Evolutionary conservation across 148 eudicot species (phyloP), one percentile per base, ranked within the genome.

Genomic region (Nepenthes gracilis): DNA sequence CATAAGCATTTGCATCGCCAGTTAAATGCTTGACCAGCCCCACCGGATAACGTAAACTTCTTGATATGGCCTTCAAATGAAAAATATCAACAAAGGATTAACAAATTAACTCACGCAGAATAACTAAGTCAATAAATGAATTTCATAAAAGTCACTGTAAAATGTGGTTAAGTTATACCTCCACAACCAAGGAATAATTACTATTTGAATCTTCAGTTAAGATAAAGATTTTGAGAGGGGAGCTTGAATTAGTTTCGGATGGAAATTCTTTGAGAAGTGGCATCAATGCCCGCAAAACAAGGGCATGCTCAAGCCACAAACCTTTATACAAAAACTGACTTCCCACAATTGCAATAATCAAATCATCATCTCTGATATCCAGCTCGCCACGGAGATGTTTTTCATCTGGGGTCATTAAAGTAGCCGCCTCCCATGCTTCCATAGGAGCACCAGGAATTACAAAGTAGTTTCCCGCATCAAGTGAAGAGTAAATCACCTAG

Each of bases 241-340:
- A 67, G 63, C 33, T 75, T 14, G 78, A 79, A 63, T 40, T 65
- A 36, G 59, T 36, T 47, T 70, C 81, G 13, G 61, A 56, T 47
- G 62, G 75, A 60, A 93, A 72, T 53, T 81, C 82, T 6, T 58
- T 59, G 38, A 84, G 60, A 62, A 93, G 74, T 57, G 96, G 96
- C 69, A 65, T 77, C 55, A 93, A 62, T 64, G 95, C 95, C 80
- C 86, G 72, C 61, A 93, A 77, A 55, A 88, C 72, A n/a, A 93
- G 80, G 67, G 98, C 85, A 60, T 93, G 98, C 64, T 93, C 96
- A 74, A 93, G 81, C 98, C 98, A 93, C 54, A 88, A 58, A 43
- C 96, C 89, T 77, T 72, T 83, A 70, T 93, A 86, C 61, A 73
- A 67, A 67, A 86, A 80, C 49, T 71, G 91, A 72, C 91, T 88